Conservation (phyloP, 306 rosid species). For the Quillaja saponaria region DNA sequence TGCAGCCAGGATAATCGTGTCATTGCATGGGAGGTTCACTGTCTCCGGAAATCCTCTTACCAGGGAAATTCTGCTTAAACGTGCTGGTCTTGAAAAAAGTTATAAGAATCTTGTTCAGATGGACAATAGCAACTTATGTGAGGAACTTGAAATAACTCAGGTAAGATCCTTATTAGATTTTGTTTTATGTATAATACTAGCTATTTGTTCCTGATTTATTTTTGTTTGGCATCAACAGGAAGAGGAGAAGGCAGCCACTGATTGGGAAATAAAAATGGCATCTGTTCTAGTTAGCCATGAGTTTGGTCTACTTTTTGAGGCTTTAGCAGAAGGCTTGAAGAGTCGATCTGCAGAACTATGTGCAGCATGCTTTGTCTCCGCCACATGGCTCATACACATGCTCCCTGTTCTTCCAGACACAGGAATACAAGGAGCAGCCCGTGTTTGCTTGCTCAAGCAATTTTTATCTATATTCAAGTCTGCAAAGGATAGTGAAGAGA, state of each 20-base stretch:
- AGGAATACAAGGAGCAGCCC: slow-evolving; percentile 78
- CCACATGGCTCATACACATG: slow-evolving; percentile 87
- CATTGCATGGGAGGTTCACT: slow-evolving; percentile 80
- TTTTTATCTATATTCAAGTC: slow-evolving; percentile 66
- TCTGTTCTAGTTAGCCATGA: slow-evolving; percentile 77
- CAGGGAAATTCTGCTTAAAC: slow-evolving; percentile 74
- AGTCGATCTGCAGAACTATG: slow-evolving; percentile 58
- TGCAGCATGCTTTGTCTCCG: slow-evolving; percentile 70
- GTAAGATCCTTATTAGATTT: slow-evolving; percentile 54
- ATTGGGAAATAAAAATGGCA: slow-evolving; percentile 90
- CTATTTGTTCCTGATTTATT: neutral
- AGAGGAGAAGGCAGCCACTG: slow-evolving; percentile 73
- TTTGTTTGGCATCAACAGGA: slow-evolving; percentile 47
- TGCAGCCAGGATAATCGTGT: slow-evolving; percentile 77
- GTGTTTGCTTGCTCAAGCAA: slow-evolving; percentile 68
- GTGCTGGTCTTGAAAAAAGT: slow-evolving; percentile 58
- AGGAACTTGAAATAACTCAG: slow-evolving; percentile 44
- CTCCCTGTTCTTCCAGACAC: slow-evolving; percentile 78
- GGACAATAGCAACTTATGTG: slow-evolving; percentile 44
- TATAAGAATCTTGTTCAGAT: slow-evolving; percentile 43
- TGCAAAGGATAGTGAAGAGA: slow-evolving; percentile 64
- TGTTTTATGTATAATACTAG: too few relatives aligned
- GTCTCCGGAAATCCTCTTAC: slow-evolving; percentile 62
- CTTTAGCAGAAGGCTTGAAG: slow-evolving; percentile 83
- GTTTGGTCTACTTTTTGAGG: slow-evolving; percentile 83